These are phyloP conservation scores for Termitomyces heimii DNA, from an alignment of 768 basidiomycete species.

Conservation along the genomic window DNA sequence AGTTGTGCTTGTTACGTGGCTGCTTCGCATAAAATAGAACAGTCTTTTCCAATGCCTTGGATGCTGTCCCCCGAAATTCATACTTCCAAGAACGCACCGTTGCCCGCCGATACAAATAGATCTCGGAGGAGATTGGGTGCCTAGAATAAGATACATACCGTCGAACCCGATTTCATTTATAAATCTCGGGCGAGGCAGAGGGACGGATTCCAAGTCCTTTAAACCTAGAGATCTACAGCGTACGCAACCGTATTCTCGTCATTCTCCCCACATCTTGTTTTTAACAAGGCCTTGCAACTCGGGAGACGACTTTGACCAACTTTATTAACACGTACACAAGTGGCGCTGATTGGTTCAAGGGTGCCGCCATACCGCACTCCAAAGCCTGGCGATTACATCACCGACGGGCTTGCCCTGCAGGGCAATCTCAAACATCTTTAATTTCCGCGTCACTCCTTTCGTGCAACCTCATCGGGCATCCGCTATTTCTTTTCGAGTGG, in stretches of 20 bases:
- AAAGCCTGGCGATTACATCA: no score
- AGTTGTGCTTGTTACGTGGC: not conserved
- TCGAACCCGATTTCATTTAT: not conserved
- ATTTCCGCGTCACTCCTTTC: fast-evolving
- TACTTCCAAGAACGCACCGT: not conserved
- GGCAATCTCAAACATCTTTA: not conserved
- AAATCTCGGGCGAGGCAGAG: no score
- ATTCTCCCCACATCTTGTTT: not conserved
- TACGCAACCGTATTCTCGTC: not conserved
- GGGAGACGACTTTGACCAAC: not conserved
- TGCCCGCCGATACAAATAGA: not conserved
- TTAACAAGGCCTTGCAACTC: not conserved
- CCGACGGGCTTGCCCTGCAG: no score
- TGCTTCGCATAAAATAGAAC: not conserved
- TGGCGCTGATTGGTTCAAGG: no score
- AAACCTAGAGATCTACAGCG: not conserved
- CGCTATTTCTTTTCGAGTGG: not conserved
- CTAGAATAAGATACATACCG: not conserved
- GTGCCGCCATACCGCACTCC: no score
- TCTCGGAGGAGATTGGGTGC: not conserved
- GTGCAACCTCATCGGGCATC: not conserved
- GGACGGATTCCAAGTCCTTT: not conserved
- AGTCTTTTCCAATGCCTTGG: not conserved
- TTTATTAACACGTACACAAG: fast-evolving
- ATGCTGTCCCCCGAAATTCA: not conserved